Evolutionary conservation across 768 basidiomycete species (phyloP), one percentile per base, ranked within the genome.

Genomic region (Suillus decipiens): DNA sequence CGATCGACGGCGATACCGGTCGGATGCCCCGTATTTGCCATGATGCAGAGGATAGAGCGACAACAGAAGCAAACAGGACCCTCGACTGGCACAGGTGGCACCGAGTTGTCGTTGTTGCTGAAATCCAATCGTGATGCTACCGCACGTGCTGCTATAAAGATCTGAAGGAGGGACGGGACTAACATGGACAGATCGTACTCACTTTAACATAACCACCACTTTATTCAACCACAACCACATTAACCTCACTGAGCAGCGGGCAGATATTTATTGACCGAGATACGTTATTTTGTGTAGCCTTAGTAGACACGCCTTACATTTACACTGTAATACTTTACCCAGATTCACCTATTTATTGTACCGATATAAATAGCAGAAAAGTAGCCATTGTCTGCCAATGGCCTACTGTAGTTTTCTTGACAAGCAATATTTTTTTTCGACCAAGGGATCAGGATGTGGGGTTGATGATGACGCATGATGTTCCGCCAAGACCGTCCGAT

Each of bases 41-140:
- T 83, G 84, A 82, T 83, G 73, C 76, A 76, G 60, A 77, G 78
- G 61, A 75, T 84, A 64, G 78, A 83, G 59, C 75, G 73, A 45
- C 76, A 75, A 54, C 78, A 78, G 39, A 74, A 77, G 50, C 77
- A 78, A 66, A 67, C 81, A 56, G 84, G 84, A 0, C 86, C 83
- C 24, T 83, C 86, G 17, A 84, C 87, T 45, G 96, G 96, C 2
- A 98, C 96, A 1, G 96, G 96, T 36, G 96, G 96, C 2, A 97
- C 89, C 65, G 87, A 89, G 43, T 78, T 98, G 24, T 86, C 93
- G 14, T 75, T 84, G 12, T 85, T 97, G 54, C 81, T 99, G 63
- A 98, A 97, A 76, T 87, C 90, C 22, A 93, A 92, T 14, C 84
- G 96, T 63, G 96, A 97, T 68, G 92, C 95, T 36, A 99, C 96